phyloP scores from a whole-genome alignment of 805 yeast species.

The Yamadazyma takamatsuzukensis region DNA sequence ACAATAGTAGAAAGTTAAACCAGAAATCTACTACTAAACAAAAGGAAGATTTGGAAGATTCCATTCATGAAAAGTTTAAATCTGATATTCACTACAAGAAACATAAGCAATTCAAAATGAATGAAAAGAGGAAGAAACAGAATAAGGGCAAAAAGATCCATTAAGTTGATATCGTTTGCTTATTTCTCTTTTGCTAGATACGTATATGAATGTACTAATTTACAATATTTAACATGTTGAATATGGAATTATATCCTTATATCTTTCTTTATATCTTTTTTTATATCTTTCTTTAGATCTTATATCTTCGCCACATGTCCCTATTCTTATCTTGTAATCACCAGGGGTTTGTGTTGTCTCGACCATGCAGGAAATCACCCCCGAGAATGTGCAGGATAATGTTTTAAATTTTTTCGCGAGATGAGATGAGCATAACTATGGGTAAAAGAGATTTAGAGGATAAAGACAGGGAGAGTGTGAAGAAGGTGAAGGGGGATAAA shows the following conservation, averaged over 20 bases:
- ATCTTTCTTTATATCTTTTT: background rate
- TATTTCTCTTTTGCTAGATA: background rate
- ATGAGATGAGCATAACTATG: too few species aligned
- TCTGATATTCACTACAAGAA: conserved; percentile 16
- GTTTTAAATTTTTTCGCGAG: too few species aligned
- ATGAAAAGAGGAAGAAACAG: conserved; percentile 9
- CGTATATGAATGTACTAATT: background rate
- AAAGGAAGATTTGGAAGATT: conserved; percentile 5
- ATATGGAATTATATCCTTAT: too few species aligned
- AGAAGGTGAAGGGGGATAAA: conserved; percentile 11
- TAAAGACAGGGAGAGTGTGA: conserved; percentile 10
- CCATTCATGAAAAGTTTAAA: conserved; percentile 14
- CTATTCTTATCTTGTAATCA: too few species aligned
- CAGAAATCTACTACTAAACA: background rate
- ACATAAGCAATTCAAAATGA: conserved; percentile 13
- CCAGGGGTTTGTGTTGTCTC: too few species aligned
- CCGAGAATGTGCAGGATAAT: too few species aligned
- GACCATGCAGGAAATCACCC: too few species aligned
- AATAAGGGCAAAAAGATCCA: conserved; percentile 3
- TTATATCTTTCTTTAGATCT: too few species aligned
- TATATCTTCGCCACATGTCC: too few species aligned
- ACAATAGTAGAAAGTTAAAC: background rate
- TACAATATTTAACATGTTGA: too few species aligned
- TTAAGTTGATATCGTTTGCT: background rate
- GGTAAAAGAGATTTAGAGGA: conserved; percentile 8